Conservation (phyloP, 192 early-diverging fungal species). For the Pecoramyces ruminantium region DNA sequence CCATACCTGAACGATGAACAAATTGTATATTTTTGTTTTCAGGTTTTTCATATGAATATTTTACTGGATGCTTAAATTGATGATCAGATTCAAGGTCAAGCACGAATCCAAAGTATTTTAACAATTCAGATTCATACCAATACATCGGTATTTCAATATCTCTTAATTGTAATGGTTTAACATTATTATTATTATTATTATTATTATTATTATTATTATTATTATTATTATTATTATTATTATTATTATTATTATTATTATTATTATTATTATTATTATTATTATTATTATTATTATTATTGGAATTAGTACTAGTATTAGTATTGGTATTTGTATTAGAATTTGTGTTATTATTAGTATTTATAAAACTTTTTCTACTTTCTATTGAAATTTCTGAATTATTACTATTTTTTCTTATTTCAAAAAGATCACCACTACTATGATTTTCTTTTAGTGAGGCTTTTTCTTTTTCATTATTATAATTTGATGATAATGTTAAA, state of each 20-base stretch:
- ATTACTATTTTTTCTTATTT: background rate
- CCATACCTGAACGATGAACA: slow-evolving; percentile 68
- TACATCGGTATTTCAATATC: slow-evolving; percentile 21
- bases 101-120: slow-evolving; percentile 68
- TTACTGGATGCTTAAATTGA: slow-evolving; percentile 32
- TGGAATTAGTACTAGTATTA: no score
- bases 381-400: background rate
- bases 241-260: no score
- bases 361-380: background rate
- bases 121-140: slow-evolving; percentile 64
- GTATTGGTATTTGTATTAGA: no score
- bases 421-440: background rate
- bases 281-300: no score
- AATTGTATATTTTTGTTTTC: slow-evolving; percentile 71
- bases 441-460: background rate
- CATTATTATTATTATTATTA: background rate
- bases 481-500: background rate
- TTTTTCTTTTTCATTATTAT: background rate
- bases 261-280: no score
- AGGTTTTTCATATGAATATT: slow-evolving; percentile 38
- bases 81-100: slow-evolving; percentile 84
- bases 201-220: no score
- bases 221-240: no score
- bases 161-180: background rate
- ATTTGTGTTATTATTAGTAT: no score